These are phyloP conservation scores for Talaromyces funiculosus DNA, from an alignment of 2,329 filamentous ascomycete genomes.

Conservation along the genomic window DNA sequence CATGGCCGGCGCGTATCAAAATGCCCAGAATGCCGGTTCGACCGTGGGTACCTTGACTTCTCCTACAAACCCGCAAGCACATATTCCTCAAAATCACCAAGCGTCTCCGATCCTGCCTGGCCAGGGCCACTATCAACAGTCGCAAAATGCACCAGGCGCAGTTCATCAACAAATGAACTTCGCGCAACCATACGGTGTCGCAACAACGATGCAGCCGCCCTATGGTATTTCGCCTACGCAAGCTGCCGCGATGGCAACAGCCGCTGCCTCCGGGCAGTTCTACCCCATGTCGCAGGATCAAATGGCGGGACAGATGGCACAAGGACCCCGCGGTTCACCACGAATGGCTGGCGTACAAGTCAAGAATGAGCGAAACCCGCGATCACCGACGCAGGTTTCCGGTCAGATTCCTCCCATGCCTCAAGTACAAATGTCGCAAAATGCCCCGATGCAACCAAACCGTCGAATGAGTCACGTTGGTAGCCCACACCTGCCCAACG, in stretches of 20 bases:
- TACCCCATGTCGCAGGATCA: conserved; percentile 68
- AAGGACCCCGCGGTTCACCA: conserved; percentile 61
- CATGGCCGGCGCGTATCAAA: conserved; percentile 58
- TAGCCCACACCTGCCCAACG: conserved; percentile 67
- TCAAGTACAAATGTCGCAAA: conserved; percentile 49
- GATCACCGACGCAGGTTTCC: conserved; percentile 69
- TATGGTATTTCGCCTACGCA: conserved; percentile 80
- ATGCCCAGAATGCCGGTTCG: conserved; percentile 48
- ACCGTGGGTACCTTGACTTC: conserved; percentile 58
- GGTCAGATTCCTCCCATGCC: conserved; percentile 50
- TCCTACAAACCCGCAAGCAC: conserved; percentile 64
- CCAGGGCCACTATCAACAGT: conserved; percentile 63
- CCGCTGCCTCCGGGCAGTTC: conserved; percentile 80
- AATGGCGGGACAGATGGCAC: conserved; percentile 55
- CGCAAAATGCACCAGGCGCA: conserved; percentile 55
- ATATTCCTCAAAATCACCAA: conserved; percentile 58
- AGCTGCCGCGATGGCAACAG: conserved; percentile 89
- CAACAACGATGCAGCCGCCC: conserved; percentile 63
- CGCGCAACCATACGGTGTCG: conserved; percentile 68
- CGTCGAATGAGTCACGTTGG: conserved; percentile 68
- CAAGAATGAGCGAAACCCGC: conserved; percentile 69
- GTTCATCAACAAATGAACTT: conserved; percentile 72
- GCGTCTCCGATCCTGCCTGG: conserved; percentile 75
- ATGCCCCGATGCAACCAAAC: conserved; percentile 52
- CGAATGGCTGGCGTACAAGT: conserved; percentile 63